Evolutionary conservation across 768 basidiomycete genomes (phyloP), one percentile per base, ranked within the genome.

Genomic region (Auricularia heimuer): DNA sequence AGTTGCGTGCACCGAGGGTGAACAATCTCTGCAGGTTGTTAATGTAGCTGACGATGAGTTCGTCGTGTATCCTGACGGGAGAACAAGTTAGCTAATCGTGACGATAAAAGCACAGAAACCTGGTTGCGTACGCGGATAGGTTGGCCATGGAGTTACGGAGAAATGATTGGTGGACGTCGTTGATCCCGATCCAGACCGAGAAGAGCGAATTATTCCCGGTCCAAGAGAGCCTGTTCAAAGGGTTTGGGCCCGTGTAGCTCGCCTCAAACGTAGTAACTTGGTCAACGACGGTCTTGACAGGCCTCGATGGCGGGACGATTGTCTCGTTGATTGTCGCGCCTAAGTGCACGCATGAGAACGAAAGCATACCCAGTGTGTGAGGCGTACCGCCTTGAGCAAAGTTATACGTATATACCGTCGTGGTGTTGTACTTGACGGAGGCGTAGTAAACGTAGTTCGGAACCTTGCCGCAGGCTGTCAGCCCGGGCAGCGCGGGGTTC

Each of bases 131-230:
- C 83, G 81, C 80, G 62, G 68, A 72, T 29, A 82, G 78, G 68
- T 82, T 77, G 0, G 83, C 85, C 35, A 74, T 67, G 39, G 39
- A 14, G 8, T 7, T 7, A 62, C 72, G 24, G 61, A 77, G 79
- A 64, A 77, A 85, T 62, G 81, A 83, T 68, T 82, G 82, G 35
- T 82, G 70, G 69, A 88, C 80, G 68, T 88, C 87, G 69, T 89
- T 89, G 67, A 89, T 84, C 0, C 88, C 87, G 64, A 89, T 87
- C 80, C 81, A 89, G 29, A 88, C 73, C 0, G 82, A 82, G 73
- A 89, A 89, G 58, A 89, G 69, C 63, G 85, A 70, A 69, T 88
- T 83, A 3, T 70, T 68, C 64, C 80, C 80, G 21, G 79, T 79
- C 88, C 87, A 89, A 81, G 79, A 1, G 83, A 80, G 2, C 72